Conservation (phyloP, 129 eudicot species). For the Saposhnikovia divaricata region DNA sequence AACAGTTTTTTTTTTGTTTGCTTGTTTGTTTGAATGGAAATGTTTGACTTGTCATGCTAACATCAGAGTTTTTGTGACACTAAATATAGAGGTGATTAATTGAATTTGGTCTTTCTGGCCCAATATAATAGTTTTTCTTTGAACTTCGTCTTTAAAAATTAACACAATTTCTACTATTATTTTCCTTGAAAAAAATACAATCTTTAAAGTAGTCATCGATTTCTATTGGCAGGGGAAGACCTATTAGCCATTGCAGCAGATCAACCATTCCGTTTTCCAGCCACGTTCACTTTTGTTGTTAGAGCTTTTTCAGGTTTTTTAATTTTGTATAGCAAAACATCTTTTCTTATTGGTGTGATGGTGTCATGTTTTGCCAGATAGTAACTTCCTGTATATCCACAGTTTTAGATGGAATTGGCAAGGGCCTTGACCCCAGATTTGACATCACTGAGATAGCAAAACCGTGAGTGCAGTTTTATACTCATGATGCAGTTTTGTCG, state of each 20-base stretch:
- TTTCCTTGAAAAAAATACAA: conserved; percentile 1
- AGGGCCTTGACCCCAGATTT: conserved; percentile 97
- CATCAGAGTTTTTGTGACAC: neutral
- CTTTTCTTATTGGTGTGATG: neutral
- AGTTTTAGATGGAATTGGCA: conserved; percentile 98
- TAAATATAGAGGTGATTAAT: neutral
- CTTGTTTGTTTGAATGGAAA: neutral
- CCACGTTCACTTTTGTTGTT: conserved; percentile 98
- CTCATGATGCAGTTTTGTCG: neutral
- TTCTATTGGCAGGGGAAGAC: conserved; percentile 70
- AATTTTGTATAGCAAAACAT: neutral
- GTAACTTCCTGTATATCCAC: conserved; percentile 11
- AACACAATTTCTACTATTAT: neutral
- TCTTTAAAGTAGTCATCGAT: neutral
- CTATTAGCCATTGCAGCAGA: conserved; percentile 89
- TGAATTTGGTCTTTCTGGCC: neutral
- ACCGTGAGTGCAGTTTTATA: conserved; percentile 64
- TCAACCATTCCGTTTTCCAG: conserved; percentile 96
- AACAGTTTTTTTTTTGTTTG: no score
- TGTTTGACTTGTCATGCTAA: neutral
- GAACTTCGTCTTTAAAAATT: no score
- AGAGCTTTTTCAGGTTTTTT: conserved; percentile 94
- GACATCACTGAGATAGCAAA: conserved; percentile 97
- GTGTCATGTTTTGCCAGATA: neutral
- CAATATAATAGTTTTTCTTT: neutral